phyloP scores from a whole-genome alignment of 495 filamentous ascomycete species.

The Chaetomidium leptoderma region DNA sequence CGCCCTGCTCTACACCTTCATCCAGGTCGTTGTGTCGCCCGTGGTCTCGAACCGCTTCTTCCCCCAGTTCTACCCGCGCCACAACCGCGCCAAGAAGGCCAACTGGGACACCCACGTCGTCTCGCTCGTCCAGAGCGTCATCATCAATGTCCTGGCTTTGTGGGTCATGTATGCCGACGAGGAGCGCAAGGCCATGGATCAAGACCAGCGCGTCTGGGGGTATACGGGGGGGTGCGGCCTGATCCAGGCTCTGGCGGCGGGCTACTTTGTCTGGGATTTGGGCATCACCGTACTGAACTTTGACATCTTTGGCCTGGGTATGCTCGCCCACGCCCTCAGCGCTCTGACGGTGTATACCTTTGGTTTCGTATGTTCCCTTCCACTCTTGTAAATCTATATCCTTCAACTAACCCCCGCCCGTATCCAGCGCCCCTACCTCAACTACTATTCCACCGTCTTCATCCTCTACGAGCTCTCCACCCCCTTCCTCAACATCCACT shows the following conservation, averaged over 20 bases:
- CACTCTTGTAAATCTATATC: not conserved
- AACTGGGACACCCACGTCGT: constrained; percentile 99
- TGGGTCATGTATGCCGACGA: constrained; percentile 79
- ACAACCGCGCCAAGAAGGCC: constrained; percentile 64
- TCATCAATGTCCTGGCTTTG: constrained; percentile 74
- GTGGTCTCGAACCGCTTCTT: constrained; percentile 63
- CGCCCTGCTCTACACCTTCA: constrained; percentile 69
- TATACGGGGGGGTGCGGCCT: constrained; percentile 81
- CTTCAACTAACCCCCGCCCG: not conserved
- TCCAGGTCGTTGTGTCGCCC: constrained; percentile 71
- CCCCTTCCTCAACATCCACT: constrained; percentile 95
- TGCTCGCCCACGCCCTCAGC: constrained; percentile 83
- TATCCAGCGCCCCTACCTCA: constrained; percentile 80
- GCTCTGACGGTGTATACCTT: constrained; percentile 83
- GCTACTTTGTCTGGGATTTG: constrained; percentile 97
- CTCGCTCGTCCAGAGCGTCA: constrained; percentile 74
- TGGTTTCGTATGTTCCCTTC: constrained; percentile 72
- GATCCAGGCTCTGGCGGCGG: constrained; percentile 76
- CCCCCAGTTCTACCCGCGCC: constrained; percentile 63
- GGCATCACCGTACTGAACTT: constrained; percentile 66
- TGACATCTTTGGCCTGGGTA: constrained; percentile 78
- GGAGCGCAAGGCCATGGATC: constrained; percentile 68
- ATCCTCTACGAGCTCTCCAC: constrained; percentile 97
- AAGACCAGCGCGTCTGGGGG: constrained; percentile 77
- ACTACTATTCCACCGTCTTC: constrained; percentile 86